Evolutionary conservation across 1,284 basidiomycete genomes (phyloP).

Genomic region (Cystobasidium pallidum): DNA sequence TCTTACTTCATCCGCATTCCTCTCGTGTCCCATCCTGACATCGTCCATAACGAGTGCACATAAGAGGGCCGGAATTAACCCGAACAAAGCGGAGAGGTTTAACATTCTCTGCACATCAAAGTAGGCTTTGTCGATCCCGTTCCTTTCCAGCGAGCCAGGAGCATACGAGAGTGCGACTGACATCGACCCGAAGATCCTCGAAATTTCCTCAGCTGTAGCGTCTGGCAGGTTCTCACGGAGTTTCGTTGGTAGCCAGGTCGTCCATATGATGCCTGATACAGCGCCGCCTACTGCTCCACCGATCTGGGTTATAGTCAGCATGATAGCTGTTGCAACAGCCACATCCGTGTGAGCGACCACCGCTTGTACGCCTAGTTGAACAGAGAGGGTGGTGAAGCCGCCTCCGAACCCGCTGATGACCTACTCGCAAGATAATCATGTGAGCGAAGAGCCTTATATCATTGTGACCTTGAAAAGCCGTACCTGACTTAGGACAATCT

Average conservation of each 20-base stretch:
- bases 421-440: too few relatives aligned
- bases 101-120: constrained; percentile 52
- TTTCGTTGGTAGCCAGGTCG: constrained; percentile 49
- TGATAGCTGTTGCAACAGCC: constrained; percentile 53
- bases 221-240: constrained; percentile 47
- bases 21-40: constrained; percentile 25
- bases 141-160: constrained; percentile 44
- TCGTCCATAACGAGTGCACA: constrained; percentile 30
- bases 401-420: constrained; percentile 49
- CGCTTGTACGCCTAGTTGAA: constrained; percentile 53
- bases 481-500: constrained; percentile 52
- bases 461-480: not conserved
- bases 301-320: constrained; percentile 54
- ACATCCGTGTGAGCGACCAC: constrained; percentile 53
- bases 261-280: constrained; percentile 53
- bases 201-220: constrained; percentile 45
- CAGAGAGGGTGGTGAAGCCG: constrained; percentile 53
- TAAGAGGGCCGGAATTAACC: constrained; percentile 29
- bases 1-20: not conserved
- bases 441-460: too few relatives aligned
- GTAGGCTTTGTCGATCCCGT: constrained; percentile 51
- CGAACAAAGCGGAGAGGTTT: constrained; percentile 44
- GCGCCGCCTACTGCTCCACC: constrained; percentile 54
- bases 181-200: constrained; percentile 51
- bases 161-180: constrained; percentile 51